These are phyloP conservation scores for Russula virescens DNA, from an alignment of 768 basidiomycete genomes.

Conservation along the genomic window DNA sequence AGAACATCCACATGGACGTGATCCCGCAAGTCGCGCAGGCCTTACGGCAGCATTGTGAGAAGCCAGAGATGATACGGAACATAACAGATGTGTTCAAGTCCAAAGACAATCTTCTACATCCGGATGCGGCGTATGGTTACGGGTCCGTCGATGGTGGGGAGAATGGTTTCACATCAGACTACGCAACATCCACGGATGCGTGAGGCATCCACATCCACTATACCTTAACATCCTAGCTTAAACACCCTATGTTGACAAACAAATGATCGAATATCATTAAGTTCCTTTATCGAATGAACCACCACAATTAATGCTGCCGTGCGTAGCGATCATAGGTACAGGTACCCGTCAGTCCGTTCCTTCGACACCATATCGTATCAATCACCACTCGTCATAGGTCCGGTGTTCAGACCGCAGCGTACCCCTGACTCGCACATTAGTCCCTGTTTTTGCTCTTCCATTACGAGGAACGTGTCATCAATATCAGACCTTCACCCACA, in stretches of 20 bases:
- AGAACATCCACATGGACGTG: conserved; percentile 64
- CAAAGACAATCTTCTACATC: neutral
- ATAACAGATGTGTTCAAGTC: conserved; percentile 18
- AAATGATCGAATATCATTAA: neutral
- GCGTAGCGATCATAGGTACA: too few species aligned
- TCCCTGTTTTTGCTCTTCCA: too few species aligned
- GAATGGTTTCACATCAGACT: conserved; percentile 6
- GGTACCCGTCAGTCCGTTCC: too few species aligned
- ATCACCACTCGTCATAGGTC: too few species aligned
- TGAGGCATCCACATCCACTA: neutral
- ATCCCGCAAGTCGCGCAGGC: conserved; percentile 67
- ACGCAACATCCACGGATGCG: conserved; percentile 10
- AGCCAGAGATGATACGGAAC: conserved; percentile 30
- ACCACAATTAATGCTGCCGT: too few species aligned
- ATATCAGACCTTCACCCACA: too few species aligned
- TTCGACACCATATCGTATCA: too few species aligned
- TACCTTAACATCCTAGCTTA: neutral
- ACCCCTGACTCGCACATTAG: too few species aligned
- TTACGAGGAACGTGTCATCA: too few species aligned
- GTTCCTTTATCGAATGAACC: too few species aligned
- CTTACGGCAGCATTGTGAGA: conserved; percentile 42
- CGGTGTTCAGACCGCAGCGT: too few species aligned
- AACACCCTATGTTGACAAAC: neutral
- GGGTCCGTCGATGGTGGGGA: conserved; percentile 4
- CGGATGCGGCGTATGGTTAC: neutral